Conservation (phyloP, 78 protist genomes). For the Dictyostelium brefeldianum region DNA sequence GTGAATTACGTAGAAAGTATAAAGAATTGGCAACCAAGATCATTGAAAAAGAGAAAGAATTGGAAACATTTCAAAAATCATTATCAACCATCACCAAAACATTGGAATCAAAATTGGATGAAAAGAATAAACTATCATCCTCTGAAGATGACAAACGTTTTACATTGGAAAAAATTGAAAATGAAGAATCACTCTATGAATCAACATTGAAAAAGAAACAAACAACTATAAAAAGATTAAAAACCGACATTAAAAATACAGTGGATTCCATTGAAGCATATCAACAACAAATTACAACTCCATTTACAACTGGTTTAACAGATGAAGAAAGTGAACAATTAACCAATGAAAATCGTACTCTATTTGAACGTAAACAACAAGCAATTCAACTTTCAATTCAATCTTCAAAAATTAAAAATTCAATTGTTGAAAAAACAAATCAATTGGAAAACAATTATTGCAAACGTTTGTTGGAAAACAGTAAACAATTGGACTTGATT, state of each 20-base stretch:
- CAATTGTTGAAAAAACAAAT: neutral
- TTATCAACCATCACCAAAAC: neutral
- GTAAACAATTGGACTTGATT: neutral
- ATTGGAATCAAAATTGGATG: neutral
- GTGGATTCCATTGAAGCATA: slow-evolving; percentile 9
- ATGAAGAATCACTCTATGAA: neutral
- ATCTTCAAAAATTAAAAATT: no score
- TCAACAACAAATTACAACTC: slow-evolving; percentile 24
- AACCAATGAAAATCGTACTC: neutral
- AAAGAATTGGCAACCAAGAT: neutral
- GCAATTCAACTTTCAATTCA: slow-evolving; percentile 35
- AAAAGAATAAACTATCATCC: neutral
- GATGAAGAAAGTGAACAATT: slow-evolving; percentile 19
- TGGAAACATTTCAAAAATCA: neutral
- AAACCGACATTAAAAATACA: neutral
- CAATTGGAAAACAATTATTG: slow-evolving; percentile 42
- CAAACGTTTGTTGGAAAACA: slow-evolving; percentile 25
- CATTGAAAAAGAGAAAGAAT: neutral
- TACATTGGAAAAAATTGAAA: neutral
- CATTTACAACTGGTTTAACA: slow-evolving; percentile 29
- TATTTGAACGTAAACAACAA: neutral
- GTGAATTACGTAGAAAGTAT: neutral
- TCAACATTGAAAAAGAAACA: slow-evolving; percentile 10
- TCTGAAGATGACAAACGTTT: neutral
- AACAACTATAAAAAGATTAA: neutral